These are phyloP conservation scores for Aspergillus thermomutatus DNA, from an alignment of 2,329 filamentous ascomycete species.

Conservation along the genomic window DNA sequence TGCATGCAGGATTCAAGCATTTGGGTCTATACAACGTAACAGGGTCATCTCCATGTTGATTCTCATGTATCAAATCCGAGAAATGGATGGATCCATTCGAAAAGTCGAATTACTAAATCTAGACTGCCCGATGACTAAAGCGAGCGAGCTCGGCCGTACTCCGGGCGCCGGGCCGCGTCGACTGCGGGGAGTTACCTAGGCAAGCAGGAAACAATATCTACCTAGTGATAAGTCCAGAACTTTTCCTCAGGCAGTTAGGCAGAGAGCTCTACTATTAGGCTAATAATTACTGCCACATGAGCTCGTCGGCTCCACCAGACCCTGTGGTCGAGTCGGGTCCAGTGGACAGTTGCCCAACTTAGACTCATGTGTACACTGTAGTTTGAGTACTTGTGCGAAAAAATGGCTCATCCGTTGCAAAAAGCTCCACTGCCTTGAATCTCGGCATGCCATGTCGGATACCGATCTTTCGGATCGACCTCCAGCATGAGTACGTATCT, in stretches of 20 bases:
- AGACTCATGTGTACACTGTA: background rate
- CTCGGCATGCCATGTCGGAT: conserved; percentile 16
- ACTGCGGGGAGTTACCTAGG: conserved; percentile 15
- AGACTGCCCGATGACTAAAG: conserved; percentile 7
- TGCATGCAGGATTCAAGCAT: background rate
- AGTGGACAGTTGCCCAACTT: background rate
- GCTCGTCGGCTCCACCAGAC: background rate
- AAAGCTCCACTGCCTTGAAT: conserved; percentile 7
- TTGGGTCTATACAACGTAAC: background rate
- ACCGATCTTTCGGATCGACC: background rate
- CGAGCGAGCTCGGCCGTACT: conserved; percentile 12
- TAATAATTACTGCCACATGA: conserved; percentile 15
- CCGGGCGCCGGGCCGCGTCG: conserved; percentile 14
- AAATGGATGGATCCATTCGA: no score
- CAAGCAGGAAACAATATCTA: conserved; percentile 2
- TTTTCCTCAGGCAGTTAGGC: conserved; percentile 20
- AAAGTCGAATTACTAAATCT: background rate
- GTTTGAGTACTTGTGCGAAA: background rate
- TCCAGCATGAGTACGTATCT: background rate
- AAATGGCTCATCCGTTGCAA: background rate
- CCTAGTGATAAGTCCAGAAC: conserved; percentile 19
- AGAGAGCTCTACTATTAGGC: conserved; percentile 1
- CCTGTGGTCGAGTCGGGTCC: background rate
- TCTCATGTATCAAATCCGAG: background rate
- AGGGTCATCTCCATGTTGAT: background rate